A percentile compares a stretch with the other conserved stretches of the same genome.
phyloP scores from a whole-genome alignment of 78 protist genomes.

The Dictyostelium firmibasis region DNA sequence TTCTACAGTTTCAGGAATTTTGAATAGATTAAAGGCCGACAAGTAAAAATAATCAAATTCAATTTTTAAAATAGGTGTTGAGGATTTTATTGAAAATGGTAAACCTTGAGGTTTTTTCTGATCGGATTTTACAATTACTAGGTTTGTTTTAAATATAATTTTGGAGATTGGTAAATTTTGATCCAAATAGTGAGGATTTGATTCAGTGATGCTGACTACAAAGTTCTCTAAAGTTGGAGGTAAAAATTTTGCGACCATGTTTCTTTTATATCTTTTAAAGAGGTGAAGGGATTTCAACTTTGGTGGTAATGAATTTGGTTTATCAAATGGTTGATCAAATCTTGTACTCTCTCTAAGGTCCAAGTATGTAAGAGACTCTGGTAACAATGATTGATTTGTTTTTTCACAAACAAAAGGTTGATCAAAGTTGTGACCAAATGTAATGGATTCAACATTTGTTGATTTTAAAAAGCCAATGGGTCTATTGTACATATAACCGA shows the following conservation, averaged over 20 bases:
- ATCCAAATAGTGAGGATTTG: neutral
- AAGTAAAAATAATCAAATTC: neutral
- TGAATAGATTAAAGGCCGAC: neutral
- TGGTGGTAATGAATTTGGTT: neutral
- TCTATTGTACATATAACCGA: neutral
- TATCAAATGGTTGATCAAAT: constrained; percentile 9
- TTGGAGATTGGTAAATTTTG: neutral
- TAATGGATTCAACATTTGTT: neutral
- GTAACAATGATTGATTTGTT: neutral
- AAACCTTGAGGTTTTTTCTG: neutral
- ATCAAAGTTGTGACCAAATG: neutral
- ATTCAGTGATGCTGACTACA: neutral
- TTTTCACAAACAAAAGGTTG: neutral
- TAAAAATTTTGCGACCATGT: neutral
- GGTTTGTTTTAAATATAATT: neutral
- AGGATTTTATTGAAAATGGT: neutral
- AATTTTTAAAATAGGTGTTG: neutral
- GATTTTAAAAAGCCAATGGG: neutral
- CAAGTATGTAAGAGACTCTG: neutral
- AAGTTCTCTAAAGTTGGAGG: neutral
- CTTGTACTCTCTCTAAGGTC: neutral
- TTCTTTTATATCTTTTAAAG: neutral
- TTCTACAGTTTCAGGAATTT: neutral
- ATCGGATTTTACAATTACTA: neutral
- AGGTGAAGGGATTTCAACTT: neutral